Conservation (phyloP, 495 filamentous ascomycete species). For the Aspergillus ostianus region DNA sequence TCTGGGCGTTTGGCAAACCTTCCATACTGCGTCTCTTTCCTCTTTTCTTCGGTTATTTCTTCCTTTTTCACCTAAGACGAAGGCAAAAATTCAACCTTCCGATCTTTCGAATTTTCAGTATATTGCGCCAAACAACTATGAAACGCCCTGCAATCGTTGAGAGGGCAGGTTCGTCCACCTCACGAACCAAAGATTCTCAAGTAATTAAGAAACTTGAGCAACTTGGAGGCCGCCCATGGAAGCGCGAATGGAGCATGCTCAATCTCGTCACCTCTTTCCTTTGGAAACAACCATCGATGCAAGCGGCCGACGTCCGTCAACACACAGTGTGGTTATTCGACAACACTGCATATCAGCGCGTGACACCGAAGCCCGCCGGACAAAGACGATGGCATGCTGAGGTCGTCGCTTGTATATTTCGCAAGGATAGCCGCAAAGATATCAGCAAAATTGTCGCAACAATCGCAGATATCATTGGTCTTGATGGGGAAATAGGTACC, state of each 20-base stretch:
- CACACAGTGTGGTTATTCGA: slow-evolving; percentile 87
- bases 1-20: not conserved
- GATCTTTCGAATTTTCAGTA: no score
- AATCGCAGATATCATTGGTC: slow-evolving; percentile 67
- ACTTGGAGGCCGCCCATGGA: slow-evolving; percentile 17
- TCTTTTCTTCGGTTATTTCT: not conserved
- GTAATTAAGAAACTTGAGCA: slow-evolving; percentile 10
- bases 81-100: not conserved
- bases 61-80: not conserved
- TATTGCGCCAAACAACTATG: not conserved
- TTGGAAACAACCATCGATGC: slow-evolving; percentile 29
- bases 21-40: not conserved
- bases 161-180: slow-evolving; percentile 10
- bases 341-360: slow-evolving; percentile 73
- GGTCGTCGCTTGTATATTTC: slow-evolving; percentile 77
- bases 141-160: slow-evolving; percentile 2
- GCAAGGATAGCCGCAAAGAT: slow-evolving; percentile 61
- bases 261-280: slow-evolving; percentile 30
- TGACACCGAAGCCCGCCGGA: slow-evolving; percentile 22
- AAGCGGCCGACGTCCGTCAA: slow-evolving; percentile 40
- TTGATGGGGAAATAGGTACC: slow-evolving; percentile 59
- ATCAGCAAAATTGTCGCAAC: slow-evolving; percentile 64
- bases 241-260: slow-evolving; percentile 30
- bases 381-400: slow-evolving; percentile 68
- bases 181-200: slow-evolving; percentile 10